phyloP scores from a whole-genome alignment of 2,329 filamentous ascomycete species.

The Hymenoscyphus linearis region DNA sequence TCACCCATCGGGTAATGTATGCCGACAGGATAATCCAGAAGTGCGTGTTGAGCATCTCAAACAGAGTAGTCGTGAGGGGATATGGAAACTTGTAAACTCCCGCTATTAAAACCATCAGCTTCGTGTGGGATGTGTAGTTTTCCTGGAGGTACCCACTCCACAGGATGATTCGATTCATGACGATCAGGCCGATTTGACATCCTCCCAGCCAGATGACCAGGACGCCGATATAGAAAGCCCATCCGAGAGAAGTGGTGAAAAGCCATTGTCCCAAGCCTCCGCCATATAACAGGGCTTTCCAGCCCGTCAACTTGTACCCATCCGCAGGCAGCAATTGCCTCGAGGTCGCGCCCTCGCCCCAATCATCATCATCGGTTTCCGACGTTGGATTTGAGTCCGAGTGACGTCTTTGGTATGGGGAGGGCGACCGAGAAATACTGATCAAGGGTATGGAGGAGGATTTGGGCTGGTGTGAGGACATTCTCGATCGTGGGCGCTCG shows the following conservation, averaged over 20 bases:
- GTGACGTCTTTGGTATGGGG: constrained; percentile 39
- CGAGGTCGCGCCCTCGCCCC: constrained; percentile 33
- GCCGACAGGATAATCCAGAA: constrained; percentile 42
- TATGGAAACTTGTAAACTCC: constrained; percentile 48
- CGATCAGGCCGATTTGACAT: constrained; percentile 40
- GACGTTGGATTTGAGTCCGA: constrained; percentile 35
- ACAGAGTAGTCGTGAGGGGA: constrained; percentile 44
- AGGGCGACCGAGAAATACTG: constrained; percentile 39
- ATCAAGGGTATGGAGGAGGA: constrained; percentile 37
- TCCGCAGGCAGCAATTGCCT: constrained; percentile 30
- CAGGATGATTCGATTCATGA: constrained; percentile 48
- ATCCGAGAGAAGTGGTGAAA: constrained; percentile 41
- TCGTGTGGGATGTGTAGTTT: constrained; percentile 29
- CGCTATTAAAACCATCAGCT: constrained; percentile 32
- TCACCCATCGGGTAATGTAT: constrained; percentile 42
- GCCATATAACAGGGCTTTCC: constrained; percentile 33
- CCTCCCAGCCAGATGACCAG: constrained; percentile 44
- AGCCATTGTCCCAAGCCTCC: constrained; percentile 44
- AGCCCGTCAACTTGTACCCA: constrained; percentile 25
- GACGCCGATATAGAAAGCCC: constrained; percentile 43
- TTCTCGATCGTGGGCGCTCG: constrained; percentile 19
- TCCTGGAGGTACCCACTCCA: constrained; percentile 35
- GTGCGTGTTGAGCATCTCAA: constrained; percentile 46
- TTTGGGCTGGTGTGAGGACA: constrained; percentile 24
- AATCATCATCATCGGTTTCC: constrained; percentile 43